Evolutionary conservation across 2,329 filamentous ascomycete genomes (phyloP).

Genomic region (Hortaea werneckii): DNA sequence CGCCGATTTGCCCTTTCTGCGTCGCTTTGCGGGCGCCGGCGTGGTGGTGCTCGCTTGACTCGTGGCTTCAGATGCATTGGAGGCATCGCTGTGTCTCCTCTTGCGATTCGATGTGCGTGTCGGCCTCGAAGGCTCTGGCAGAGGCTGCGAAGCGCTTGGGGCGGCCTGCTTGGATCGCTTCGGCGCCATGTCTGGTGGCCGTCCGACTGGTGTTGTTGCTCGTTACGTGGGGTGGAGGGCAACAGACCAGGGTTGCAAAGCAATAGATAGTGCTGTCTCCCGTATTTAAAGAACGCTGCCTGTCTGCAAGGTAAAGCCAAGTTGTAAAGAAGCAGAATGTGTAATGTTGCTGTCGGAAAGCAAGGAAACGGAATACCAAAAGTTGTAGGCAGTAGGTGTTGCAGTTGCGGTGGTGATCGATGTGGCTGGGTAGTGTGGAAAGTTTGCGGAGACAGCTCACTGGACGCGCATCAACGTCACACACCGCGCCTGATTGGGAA

Average conservation of each 20-base stretch:
- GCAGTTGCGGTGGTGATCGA: no score
- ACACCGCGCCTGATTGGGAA: no score
- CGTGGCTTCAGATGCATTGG: conserved; percentile 13
- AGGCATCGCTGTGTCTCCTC: conserved; percentile 19
- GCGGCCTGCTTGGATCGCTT: conserved; percentile 12
- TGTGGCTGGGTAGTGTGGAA: no score
- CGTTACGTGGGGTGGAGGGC: neutral
- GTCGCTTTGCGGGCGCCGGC: conserved; percentile 12
- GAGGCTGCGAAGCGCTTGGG: conserved; percentile 2
- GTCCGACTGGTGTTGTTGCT: neutral
- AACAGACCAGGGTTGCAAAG: no score
- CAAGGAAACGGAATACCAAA: neutral
- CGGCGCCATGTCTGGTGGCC: conserved; percentile 13
- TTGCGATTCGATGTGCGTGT: conserved; percentile 15
- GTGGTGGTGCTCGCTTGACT: conserved; percentile 4
- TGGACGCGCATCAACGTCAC: no score
- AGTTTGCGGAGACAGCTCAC: no score
- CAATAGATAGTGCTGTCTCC: neutral
- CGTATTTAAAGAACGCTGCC: neutral
- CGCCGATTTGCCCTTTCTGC: conserved; percentile 9
- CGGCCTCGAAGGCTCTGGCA: conserved; percentile 7
- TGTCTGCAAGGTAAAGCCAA: neutral
- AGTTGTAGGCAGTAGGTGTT: neutral
- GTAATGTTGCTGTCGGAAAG: no score
- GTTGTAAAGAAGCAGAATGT: neutral